phyloP scores from a whole-genome alignment of 73 alveolate species.

The Breviolum minutum region DNA sequence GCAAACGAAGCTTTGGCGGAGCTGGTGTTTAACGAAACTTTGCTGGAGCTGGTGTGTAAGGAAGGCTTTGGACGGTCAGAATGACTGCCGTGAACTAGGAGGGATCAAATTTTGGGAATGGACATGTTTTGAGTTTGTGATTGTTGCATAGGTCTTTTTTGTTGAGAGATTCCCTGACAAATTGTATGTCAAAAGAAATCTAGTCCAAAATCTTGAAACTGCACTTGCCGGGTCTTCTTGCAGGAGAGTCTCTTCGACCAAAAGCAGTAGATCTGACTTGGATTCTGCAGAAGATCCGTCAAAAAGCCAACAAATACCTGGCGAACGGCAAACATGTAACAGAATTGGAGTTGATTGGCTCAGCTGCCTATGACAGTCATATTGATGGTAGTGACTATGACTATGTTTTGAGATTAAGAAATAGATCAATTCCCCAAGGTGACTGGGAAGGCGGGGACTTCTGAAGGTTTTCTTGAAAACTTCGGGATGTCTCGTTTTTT shows the following conservation, averaged over 20 bases:
- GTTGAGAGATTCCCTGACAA: no score
- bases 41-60: not conserved
- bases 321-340: not conserved
- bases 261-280: no score
- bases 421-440: not conserved
- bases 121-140: no score
- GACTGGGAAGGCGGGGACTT: not conserved
- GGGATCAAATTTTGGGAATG: no score
- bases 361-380: not conserved
- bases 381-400: not conserved
- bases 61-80: not conserved
- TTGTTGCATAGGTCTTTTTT: no score
- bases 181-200: no score
- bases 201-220: not conserved
- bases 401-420: not conserved
- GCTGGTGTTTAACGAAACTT: not conserved
- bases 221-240: not conserved
- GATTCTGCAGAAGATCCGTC: not conserved
- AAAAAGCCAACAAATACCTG: not conserved
- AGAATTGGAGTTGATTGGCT: not conserved
- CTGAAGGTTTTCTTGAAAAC: no score
- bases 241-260: no score
- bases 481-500: no score
- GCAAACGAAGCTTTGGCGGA: not conserved
- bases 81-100: not conserved